Conservation (phyloP, 306 rosid genomes). For the Hylodesmum podocarpum region DNA sequence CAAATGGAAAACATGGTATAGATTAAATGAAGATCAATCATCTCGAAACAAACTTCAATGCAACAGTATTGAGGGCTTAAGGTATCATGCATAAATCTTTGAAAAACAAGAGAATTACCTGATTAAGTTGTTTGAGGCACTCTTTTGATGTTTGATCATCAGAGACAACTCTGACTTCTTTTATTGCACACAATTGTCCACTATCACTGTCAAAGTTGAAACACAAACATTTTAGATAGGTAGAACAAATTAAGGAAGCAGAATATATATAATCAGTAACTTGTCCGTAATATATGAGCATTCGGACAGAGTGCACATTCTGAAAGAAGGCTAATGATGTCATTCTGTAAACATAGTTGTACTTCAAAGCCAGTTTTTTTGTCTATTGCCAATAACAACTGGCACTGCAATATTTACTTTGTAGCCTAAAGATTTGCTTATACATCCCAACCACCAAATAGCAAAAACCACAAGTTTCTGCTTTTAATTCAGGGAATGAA, state of each 20-base stretch:
- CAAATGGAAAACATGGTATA: constrained; percentile 13
- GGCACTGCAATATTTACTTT: constrained; percentile 6
- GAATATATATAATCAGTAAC: constrained; percentile 9
- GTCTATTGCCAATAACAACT: neutral
- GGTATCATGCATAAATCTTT: neutral
- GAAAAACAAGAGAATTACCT: constrained; percentile 51
- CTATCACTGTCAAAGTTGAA: constrained; percentile 64
- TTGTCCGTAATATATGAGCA: constrained; percentile 23
- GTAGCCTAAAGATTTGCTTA: neutral
- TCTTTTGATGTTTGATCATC: constrained; percentile 89
- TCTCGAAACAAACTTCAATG: neutral
- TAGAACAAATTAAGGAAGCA: constrained; percentile 29
- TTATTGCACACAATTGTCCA: constrained; percentile 97
- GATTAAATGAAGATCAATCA: constrained; percentile 1
- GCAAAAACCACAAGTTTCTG: neutral
- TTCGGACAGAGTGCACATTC: constrained; percentile 7
- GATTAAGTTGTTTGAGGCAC: constrained; percentile 94
- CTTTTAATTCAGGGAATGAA: constrained; percentile 2
- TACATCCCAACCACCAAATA: constrained; percentile 12
- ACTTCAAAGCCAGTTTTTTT: neutral
- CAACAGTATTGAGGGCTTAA: constrained; percentile 17
- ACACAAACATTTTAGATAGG: constrained; percentile 41
- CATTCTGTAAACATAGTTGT: constrained; percentile 21
- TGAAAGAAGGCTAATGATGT: constrained; percentile 5
- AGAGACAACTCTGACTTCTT: constrained; percentile 82